Evolutionary conservation across 148 eudicot genomes (phyloP).

Genomic region (Spergularia marina): DNA sequence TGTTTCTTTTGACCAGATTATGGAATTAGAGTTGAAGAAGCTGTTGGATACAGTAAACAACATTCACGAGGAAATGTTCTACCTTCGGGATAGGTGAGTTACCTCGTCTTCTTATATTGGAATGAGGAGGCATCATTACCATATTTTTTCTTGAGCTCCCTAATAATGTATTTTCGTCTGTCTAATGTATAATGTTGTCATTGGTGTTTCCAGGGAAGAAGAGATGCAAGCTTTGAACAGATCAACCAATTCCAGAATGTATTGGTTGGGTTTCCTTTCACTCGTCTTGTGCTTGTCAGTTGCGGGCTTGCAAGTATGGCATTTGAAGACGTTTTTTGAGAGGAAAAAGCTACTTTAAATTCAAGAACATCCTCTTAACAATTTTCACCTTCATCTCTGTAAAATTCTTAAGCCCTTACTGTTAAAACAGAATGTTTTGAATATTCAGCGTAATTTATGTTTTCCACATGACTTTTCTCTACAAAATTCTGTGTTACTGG

Average conservation of each 20-base stretch:
- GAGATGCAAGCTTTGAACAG: slow-evolving; percentile 83
- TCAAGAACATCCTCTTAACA: neutral
- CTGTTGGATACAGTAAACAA: slow-evolving; percentile 60
- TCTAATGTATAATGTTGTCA: neutral
- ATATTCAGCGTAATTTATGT: slow-evolving; percentile 8
- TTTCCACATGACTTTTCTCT: neutral
- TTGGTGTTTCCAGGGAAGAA: slow-evolving; percentile 54
- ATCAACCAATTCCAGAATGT: slow-evolving; percentile 72
- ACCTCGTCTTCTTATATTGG: neutral
- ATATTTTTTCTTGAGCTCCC: neutral
- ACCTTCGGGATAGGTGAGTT: slow-evolving; percentile 78
- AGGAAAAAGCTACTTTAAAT: slow-evolving; percentile 81
- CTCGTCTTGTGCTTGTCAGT: slow-evolving; percentile 67
- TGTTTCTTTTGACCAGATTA: slow-evolving; percentile 40
- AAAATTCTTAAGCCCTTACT: slow-evolving; percentile 9
- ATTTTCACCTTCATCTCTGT: slow-evolving; percentile 12
- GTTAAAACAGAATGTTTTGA: neutral
- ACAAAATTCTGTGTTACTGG: too few relatives aligned
- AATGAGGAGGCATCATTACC: neutral
- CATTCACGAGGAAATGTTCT: slow-evolving; percentile 86
- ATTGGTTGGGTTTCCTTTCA: slow-evolving; percentile 72
- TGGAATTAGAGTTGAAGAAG: slow-evolving; percentile 86
- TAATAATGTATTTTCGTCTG: neutral
- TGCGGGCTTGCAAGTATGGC: slow-evolving; percentile 83
- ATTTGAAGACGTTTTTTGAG: slow-evolving; percentile 80